Base-by-base conservation (phyloP, 345 rosid genomes). In the Corchorus capsularis region DNA sequence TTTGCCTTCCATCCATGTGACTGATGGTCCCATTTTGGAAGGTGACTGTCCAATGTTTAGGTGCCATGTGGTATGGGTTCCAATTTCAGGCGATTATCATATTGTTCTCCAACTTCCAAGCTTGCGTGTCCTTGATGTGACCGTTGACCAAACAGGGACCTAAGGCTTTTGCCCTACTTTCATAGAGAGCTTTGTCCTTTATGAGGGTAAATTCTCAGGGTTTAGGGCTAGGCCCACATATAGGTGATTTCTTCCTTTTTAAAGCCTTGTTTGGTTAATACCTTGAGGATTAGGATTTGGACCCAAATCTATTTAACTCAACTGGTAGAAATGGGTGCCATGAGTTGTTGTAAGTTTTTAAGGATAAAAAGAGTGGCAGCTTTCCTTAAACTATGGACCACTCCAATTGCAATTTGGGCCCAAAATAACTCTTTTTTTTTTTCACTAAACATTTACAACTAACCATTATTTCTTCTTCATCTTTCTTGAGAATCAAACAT, bases 141-240 rank as follows among this genome's bases (percentile, higher is more conserved):
- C 85, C 85, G 66, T 85, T 85, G 85, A 86, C 86, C 84, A 75
- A 79, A 76, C 53, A 14, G 59, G 81, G 69, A 77, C 84, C 79
- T 35, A 22, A 46, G 12, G 64, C 39, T 53, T 70, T 16, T 41
- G 64, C 64, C 64, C 19, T 15, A 50, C 11, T 55, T 35, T 70
- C 15, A 27, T 35, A 75, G 72, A 37, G 57, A 53, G 71, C 49
- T 79, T 27, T 81, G 72, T 73, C 75, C 74, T 78, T 39, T 52
- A 59, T 57, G 53, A 45, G 4, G 71, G 61, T 35, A 27, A 27
- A 60, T 73, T 54, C 63, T 81, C 74, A 63, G 75, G 59, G 59
- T 43, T 59, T 22, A 17, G 32, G 56, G 60, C 83, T 75, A 71
- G 79, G 75, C 78, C 82, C 86, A 73, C 81, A 69, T 14, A 4